Evolutionary conservation across 257 asterid species (phyloP), one percentile per base, ranked within the genome.

Genomic region (Misopates orontium): DNA sequence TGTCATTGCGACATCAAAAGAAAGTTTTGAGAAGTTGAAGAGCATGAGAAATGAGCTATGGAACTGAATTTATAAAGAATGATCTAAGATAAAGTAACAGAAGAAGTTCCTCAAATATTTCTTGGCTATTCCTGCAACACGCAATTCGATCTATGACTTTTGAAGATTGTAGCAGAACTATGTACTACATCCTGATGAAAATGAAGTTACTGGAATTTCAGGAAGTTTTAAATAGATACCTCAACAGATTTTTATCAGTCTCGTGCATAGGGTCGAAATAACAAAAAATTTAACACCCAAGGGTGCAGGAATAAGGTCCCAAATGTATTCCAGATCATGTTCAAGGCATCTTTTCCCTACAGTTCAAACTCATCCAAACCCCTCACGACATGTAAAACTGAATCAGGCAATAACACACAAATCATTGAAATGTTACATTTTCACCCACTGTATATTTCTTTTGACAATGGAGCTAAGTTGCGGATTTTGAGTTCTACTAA

Each of bases 1-100:
- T 91, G 91, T 79, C 61, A 68, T 56, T 71, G 69, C 72, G 74
- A 45, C 62, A 72, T 24, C 65, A 82, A 60, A 56, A 73, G 60
- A 21, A 64, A 63, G 60, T 60, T n/a, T 51, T 53, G 11, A 61
- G 19, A 53, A 60, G 69, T 31, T 1, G 17, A 51, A 62, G 62
- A 64, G 54, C 28, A 49, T 32, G 25, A 17, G 66, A 50, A n/a
- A 14, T 31, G 59, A 17, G 28, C 52, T 48, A 60, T 64, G 19
- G 6, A 44, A 21, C 47, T 42, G 58, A 64, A 36, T 50, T 64
- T 28, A 63, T 48, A 32, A 21, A 28, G 39, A 58, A 58, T 16
- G 21, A 58, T 39, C 21, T 39, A 19, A 41, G n/a, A 66, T 40
- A 48, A 40, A 9, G n/a, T 11, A 65, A 52, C 1, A 1, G n/a